Evolutionary conservation across 1,139 yeast genomes (phyloP).

Genomic region (Yamadazyma mexicana): DNA sequence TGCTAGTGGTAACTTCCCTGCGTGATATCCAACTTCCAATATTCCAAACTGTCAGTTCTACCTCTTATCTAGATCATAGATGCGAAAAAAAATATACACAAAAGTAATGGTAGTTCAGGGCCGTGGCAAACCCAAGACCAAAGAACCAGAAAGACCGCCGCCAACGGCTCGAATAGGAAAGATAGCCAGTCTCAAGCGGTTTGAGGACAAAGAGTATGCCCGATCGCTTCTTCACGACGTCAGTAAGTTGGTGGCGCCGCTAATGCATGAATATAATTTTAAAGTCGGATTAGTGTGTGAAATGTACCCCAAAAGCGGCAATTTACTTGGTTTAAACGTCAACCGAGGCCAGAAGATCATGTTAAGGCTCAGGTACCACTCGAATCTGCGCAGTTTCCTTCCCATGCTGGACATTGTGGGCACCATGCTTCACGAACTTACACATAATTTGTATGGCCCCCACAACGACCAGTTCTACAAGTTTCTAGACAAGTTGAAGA

Average conservation of each 20-base stretch:
- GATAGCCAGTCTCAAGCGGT: conserved; percentile 58
- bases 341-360: conserved; percentile 77
- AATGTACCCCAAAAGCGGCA: conserved; percentile 73
- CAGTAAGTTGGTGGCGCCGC: conserved; percentile 66
- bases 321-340: conserved; percentile 80
- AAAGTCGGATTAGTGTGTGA: conserved; percentile 73
- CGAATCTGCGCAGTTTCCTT: conserved; percentile 56
- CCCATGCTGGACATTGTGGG: conserved; percentile 72
- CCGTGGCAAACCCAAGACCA: conserved; percentile 5
- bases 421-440: conserved; percentile 84
- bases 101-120: conserved; percentile 14
- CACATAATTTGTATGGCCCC: conserved; percentile 78
- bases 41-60: conserved; percentile 10
- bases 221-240: conserved; percentile 57
- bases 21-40: too few species aligned
- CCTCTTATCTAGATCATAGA: neutral
- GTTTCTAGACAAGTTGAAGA: conserved; percentile 60
- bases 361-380: conserved; percentile 64
- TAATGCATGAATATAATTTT: conserved; percentile 68
- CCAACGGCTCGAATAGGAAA: conserved; percentile 51
- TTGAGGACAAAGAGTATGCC: conserved; percentile 58
- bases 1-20: too few species aligned
- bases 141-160: conserved; percentile 22
- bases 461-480: conserved; percentile 75
- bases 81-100: neutral